phyloP scores from a whole-genome alignment of 1,284 basidiomycete genomes.

The Microbotryum silenes-acaulis region DNA sequence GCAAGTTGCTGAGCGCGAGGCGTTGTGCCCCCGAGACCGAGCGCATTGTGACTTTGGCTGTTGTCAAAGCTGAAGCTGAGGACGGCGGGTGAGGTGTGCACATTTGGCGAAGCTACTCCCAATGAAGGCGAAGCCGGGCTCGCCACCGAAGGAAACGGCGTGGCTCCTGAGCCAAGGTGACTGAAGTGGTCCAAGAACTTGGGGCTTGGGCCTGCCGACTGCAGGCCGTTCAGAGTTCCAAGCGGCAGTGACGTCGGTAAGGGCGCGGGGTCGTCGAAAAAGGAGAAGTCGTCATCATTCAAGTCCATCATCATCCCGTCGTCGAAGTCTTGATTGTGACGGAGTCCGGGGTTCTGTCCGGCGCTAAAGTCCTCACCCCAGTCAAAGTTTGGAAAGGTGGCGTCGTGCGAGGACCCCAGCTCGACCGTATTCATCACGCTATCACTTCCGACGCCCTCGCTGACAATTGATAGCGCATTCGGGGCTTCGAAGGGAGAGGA shows the following conservation, averaged over 20 bases:
- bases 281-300: conserved; percentile 37
- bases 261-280: conserved; percentile 33
- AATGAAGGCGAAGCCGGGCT: conserved; percentile 7
- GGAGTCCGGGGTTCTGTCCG: background rate
- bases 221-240: background rate
- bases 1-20: background rate
- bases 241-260: background rate
- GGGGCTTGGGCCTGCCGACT: conserved; percentile 12
- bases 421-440: background rate
- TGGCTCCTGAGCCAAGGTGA: conserved; percentile 1
- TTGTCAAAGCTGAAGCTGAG: conserved; percentile 3
- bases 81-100: conserved; percentile 4
- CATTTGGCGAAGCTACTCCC: conserved; percentile 4
- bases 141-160: background rate
- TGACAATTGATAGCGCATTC: background rate
- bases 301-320: conserved; percentile 28
- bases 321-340: conserved; percentile 11
- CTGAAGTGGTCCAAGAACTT: conserved; percentile 27
- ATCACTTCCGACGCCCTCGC: background rate
- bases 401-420: conserved; percentile 16
- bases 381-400: conserved; percentile 20
- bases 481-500: conserved; percentile 25
- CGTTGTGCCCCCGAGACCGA: conserved; percentile 9
- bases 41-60: conserved; percentile 6
- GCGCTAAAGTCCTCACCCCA: conserved; percentile 28